Evolutionary conservation across 352 stramenopile species (phyloP).

Genomic region (Pythium volutum): DNA sequence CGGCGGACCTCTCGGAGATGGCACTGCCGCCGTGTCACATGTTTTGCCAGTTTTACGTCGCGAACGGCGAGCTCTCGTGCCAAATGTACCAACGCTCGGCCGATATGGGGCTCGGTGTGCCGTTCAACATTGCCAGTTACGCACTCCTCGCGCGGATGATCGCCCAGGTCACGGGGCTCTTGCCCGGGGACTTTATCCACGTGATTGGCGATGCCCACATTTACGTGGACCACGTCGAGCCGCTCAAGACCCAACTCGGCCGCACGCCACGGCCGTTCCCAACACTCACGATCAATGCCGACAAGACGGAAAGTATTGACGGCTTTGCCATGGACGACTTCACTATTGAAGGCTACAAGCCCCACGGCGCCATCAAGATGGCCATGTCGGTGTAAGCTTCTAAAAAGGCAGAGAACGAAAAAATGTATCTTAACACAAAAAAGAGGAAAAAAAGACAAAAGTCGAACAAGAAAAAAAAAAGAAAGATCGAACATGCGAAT

Average conservation of each 20-base stretch:
- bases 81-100: slow-evolving; percentile 99
- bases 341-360: slow-evolving; percentile 94
- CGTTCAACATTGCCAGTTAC: slow-evolving; percentile 99
- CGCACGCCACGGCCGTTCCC: slow-evolving; percentile 94
- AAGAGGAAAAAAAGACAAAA: not conserved
- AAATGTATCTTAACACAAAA: not conserved
- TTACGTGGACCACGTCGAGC: slow-evolving; percentile 99
- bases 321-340: slow-evolving; percentile 97
- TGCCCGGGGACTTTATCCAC: slow-evolving; percentile 98
- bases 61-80: slow-evolving; percentile 77
- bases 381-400: slow-evolving; percentile 93
- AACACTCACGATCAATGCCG: slow-evolving; percentile 88
- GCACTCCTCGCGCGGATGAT: slow-evolving; percentile 96
- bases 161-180: slow-evolving; percentile 92
- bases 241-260: slow-evolving; percentile 94
- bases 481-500: too few species aligned
- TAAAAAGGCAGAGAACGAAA: not conserved
- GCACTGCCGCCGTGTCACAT: slow-evolving; percentile 99
- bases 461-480: not conserved
- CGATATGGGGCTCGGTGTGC: slow-evolving; percentile 99
- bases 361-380: slow-evolving; percentile 98
- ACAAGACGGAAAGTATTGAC: slow-evolving; percentile 91
- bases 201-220: slow-evolving; percentile 99
- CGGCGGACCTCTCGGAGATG: slow-evolving; percentile 95
- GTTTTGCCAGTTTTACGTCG: slow-evolving; percentile 96